Percentiles rank a stretch among this genome's conserved stretches.
phyloP scores from a whole-genome alignment of 805 yeast genomes.

The Saccharomycopsis javanensis region DNA sequence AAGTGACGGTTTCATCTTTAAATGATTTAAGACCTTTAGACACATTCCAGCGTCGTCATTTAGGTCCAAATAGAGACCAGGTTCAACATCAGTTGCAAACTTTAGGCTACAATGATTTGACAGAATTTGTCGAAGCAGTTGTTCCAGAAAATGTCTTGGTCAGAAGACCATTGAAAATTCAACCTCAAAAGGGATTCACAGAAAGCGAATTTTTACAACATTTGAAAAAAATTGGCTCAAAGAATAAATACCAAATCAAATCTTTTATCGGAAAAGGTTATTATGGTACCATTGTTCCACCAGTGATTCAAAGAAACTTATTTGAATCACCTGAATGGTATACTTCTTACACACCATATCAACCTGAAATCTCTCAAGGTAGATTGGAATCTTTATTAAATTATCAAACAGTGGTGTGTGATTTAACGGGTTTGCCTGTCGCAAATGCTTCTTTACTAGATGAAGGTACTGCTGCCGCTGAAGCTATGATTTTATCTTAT shows the following conservation, averaged over 20 bases:
- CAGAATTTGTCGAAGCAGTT: conserved; percentile 59
- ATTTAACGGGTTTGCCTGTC: conserved; percentile 87
- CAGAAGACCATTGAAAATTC: conserved; percentile 54
- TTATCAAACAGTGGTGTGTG: conserved; percentile 85
- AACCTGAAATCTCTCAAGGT: conserved; percentile 97
- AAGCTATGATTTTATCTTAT: conserved; percentile 83
- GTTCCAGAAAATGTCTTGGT: conserved; percentile 70
- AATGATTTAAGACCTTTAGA: conserved; percentile 31
- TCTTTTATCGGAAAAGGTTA: conserved; percentile 92
- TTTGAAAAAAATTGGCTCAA: conserved; percentile 56
- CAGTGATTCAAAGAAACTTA: conserved; percentile 86
- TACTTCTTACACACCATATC: conserved; percentile 97
- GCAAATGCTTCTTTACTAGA: conserved; percentile 92
- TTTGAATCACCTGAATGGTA: conserved; percentile 97
- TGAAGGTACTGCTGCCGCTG: conserved; percentile 97
- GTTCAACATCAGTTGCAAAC: conserved; percentile 54
- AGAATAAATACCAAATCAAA: conserved; percentile 57
- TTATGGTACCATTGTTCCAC: conserved; percentile 81
- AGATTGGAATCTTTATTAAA: conserved; percentile 83
- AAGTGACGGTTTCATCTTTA: conserved; percentile 35
- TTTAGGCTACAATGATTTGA: conserved; percentile 58
- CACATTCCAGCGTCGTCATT: conserved; percentile 81
- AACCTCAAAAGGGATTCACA: conserved; percentile 65
- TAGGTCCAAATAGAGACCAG: conserved; percentile 67
- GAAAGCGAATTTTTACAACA: conserved; percentile 74